Conservation (phyloP, 2,329 filamentous ascomycete genomes). For the Kalaharituber pfeilii region DNA sequence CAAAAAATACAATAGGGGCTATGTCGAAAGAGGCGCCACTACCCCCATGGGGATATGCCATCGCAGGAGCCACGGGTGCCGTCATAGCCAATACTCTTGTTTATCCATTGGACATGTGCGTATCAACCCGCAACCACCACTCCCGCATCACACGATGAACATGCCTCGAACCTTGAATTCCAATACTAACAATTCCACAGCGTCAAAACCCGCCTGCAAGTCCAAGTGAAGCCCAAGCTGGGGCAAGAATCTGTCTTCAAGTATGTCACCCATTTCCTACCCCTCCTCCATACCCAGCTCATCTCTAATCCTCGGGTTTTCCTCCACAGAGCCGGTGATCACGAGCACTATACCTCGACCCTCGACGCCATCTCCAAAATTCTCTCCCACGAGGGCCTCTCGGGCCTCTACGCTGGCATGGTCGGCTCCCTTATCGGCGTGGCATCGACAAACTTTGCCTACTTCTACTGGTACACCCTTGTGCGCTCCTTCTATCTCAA, state of each 20-base stretch:
- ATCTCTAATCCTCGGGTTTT: not conserved
- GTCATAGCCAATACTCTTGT: slow-evolving; percentile 89
- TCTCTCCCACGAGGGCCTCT: slow-evolving; percentile 56
- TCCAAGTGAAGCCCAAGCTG: slow-evolving; percentile 42
- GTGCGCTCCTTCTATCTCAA: slow-evolving; percentile 63
- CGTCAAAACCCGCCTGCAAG: slow-evolving; percentile 89
- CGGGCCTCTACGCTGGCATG: slow-evolving; percentile 79
- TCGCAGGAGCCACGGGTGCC: slow-evolving; percentile 81
- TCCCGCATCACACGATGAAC: not conserved
- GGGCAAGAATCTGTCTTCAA: slow-evolving; percentile 31
- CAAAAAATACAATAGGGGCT: not conserved
- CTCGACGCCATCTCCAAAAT: slow-evolving; percentile 81
- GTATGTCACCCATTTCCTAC: not conserved
- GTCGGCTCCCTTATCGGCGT: slow-evolving; percentile 74
- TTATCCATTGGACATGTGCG: slow-evolving; percentile 92
- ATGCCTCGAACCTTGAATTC: not conserved
- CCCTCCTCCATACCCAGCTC: slow-evolving; percentile 1
- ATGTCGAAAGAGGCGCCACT: slow-evolving; percentile 48
- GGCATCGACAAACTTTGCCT: slow-evolving; percentile 94
- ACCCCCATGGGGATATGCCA: slow-evolving; percentile 81
- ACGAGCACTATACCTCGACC: slow-evolving; percentile 68
- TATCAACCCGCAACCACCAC: slow-evolving; percentile 13
- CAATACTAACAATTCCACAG: slow-evolving; percentile 31
- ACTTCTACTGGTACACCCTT: slow-evolving; percentile 67
- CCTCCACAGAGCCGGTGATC: slow-evolving; percentile 26